These are phyloP conservation scores for Debaryomyces singareniensis DNA, from an alignment of 1,139 yeast genomes.

Conservation along the genomic window DNA sequence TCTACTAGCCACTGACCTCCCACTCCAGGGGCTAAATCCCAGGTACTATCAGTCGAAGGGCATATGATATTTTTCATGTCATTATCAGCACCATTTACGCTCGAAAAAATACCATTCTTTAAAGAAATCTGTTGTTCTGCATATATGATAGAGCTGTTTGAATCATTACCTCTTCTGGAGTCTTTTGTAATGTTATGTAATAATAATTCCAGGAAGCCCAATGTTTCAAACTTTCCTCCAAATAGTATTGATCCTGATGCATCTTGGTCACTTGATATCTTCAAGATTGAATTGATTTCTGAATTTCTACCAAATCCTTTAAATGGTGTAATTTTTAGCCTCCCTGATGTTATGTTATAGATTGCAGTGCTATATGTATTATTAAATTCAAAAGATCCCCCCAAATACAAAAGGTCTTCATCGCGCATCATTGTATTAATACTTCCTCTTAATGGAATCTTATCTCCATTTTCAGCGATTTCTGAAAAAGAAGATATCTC, in stretches of 20 bases:
- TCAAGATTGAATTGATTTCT: constrained; percentile 57
- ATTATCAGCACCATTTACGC: constrained; percentile 42
- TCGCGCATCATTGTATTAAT: constrained; percentile 46
- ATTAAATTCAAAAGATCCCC: constrained; percentile 65
- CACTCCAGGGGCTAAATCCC: constrained; percentile 48
- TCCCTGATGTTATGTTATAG: constrained; percentile 46
- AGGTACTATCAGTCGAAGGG: constrained; percentile 42
- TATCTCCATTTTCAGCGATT: constrained; percentile 9
- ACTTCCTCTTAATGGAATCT: constrained; percentile 29
- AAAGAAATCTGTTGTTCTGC: constrained; percentile 68
- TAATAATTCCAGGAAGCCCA: constrained; percentile 50
- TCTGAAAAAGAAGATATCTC: constrained; percentile 20
- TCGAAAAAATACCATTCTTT: constrained; percentile 51
- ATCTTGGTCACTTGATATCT: constrained; percentile 21
- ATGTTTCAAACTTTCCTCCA: constrained; percentile 67
- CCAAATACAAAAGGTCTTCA: constrained; percentile 57
- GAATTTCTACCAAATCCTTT: constrained; percentile 69
- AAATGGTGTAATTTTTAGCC: constrained; percentile 54
- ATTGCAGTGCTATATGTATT: constrained; percentile 58
- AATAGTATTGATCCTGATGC: constrained; percentile 51
- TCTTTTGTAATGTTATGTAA: constrained; percentile 23
- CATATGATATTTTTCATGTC: constrained; percentile 47
- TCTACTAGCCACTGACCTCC: constrained; percentile 68
- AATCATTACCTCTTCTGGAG: constrained; percentile 18
- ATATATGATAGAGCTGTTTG: constrained; percentile 35